Conservation (phyloP, 306 rosid genomes). For the Herpetospermum pedunculosum region DNA sequence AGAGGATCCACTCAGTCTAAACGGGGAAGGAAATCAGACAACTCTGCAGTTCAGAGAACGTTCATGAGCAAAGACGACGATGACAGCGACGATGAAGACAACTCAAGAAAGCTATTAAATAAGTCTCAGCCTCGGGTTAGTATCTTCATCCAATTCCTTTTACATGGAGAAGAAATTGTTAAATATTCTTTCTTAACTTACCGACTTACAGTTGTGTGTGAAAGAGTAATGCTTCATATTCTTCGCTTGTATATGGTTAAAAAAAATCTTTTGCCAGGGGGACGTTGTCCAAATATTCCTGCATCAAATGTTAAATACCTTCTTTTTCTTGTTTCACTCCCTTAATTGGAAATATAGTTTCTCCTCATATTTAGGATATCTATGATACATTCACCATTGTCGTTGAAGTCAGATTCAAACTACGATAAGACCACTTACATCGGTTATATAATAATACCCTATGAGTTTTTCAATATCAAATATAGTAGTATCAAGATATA, state of each 20-base stretch:
- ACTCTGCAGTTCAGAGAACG: slow-evolving; percentile 50
- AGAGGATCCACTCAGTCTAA: slow-evolving; percentile 66
- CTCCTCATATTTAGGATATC: background rate
- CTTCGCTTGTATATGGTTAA: background rate
- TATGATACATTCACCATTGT: background rate
- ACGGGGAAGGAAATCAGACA: slow-evolving; percentile 63
- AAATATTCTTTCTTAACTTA: slow-evolving; percentile 7
- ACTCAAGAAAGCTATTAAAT: slow-evolving; percentile 39
- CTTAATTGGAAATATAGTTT: background rate
- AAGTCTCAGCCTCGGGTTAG: slow-evolving; percentile 66
- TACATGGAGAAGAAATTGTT: background rate
- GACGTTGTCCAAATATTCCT: background rate
- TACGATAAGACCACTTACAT: background rate
- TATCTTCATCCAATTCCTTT: background rate
- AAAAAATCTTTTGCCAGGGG: background rate
- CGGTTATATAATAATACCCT: background rate
- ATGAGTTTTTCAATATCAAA: background rate
- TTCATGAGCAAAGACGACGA: slow-evolving; percentile 33
- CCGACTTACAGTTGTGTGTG: background rate
- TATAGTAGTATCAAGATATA: background rate
- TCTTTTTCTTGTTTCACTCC: background rate
- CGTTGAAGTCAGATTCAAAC: background rate
- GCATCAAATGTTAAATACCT: background rate
- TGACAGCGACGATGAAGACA: slow-evolving; percentile 43
- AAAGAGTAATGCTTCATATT: background rate